Evolutionary conservation across 352 stramenopile genomes (phyloP), one percentile per base, ranked within the genome.

Genomic region (Phytophthora brassicae): DNA sequence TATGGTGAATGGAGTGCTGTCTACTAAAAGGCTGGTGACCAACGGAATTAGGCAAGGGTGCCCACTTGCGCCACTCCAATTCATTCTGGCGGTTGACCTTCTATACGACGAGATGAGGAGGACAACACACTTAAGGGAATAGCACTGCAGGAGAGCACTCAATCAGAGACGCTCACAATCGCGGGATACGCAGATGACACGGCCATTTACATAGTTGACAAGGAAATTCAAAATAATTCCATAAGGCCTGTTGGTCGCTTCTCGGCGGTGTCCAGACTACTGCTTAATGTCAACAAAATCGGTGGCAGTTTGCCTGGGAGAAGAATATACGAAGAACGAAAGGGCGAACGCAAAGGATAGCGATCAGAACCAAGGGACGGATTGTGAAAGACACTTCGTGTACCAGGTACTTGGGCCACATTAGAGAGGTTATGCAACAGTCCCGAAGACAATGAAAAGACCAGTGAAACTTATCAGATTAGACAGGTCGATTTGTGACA

Each of bases 31-130:
- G 0, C 14, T 1, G 12, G 20, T 64, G 3, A 57, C 56, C 1
- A 44, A 48, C 1, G 48, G 57, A 0, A 65, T 54, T 16, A 13
- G 47, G 29, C 39, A 64, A 38, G 38, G 28, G 3, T 64, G 47
- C n/a, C 56, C 46, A 19, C 26, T 55, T 0, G 55, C 54, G 0
- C 54, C 43, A 1, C 23, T 51, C 9, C 9, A 11, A 33, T 33
- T 33, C 28, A 33, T 33, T 9, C 5, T 33, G 5, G 28, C 28
- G 28, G 28, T 33, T 5, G 28, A 33, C 28, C 28, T 33, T 11
- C 9, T 33, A 9, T 33, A 33, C 28, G 9, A 9, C 28, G 28
- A 33, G 28, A 33, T 33, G n/a, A n/a, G n/a, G n/a, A n/a, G n/a
- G n/a, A n/a, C n/a, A n/a, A n/a, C n/a, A n/a, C n/a, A 5, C 28